These are phyloP conservation scores for Aschersonia sp. DNA, from an alignment of 2,329 filamentous ascomycete species.

Conservation along the genomic window DNA sequence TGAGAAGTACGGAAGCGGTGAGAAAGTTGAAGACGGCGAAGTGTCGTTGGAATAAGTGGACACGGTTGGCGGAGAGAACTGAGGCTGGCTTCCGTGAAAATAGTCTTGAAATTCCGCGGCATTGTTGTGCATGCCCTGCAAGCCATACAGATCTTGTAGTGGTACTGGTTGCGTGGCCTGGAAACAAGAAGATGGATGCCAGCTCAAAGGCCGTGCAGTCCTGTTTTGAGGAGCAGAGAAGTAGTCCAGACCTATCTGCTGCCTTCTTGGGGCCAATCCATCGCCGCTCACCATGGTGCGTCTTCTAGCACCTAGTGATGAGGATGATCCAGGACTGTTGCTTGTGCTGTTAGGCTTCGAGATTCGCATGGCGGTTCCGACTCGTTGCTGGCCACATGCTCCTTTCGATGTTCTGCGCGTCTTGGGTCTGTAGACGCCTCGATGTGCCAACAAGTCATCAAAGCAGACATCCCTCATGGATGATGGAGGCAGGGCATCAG, in stretches of 20 bases:
- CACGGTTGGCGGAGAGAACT: conserved; percentile 34
- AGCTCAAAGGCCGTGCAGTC: conserved; percentile 36
- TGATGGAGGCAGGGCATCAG: conserved; percentile 12
- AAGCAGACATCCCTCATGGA: conserved; percentile 25
- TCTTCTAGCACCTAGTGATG: conserved; percentile 33
- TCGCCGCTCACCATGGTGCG: conserved; percentile 40
- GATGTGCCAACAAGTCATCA: conserved; percentile 38
- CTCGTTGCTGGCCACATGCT: conserved; percentile 35
- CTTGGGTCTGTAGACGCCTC: conserved; percentile 27
- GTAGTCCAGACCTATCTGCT: conserved; percentile 29
- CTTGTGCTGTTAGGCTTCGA: conserved; percentile 52
- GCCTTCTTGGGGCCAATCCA: conserved; percentile 26
- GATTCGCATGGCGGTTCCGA: conserved; percentile 40
- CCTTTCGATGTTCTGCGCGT: conserved; percentile 32
- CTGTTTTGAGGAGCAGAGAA: conserved; percentile 7
- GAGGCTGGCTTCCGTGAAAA: conserved; percentile 23
- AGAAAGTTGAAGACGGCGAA: conserved; percentile 40
- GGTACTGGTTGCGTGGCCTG: conserved; percentile 6
- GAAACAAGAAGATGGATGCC: conserved; percentile 53
- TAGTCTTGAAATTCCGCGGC: conserved; percentile 13
- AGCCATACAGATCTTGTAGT: neutral
- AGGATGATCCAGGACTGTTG: conserved; percentile 47
- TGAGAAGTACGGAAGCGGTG: conserved; percentile 33
- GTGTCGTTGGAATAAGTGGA: conserved; percentile 42
- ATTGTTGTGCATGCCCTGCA: conserved; percentile 10